A percentile compares a stretch with the other conserved stretches of the same genome.
phyloP scores from a whole-genome alignment of 2,329 filamentous ascomycete genomes.

The Hymenoscyphus scutula region DNA sequence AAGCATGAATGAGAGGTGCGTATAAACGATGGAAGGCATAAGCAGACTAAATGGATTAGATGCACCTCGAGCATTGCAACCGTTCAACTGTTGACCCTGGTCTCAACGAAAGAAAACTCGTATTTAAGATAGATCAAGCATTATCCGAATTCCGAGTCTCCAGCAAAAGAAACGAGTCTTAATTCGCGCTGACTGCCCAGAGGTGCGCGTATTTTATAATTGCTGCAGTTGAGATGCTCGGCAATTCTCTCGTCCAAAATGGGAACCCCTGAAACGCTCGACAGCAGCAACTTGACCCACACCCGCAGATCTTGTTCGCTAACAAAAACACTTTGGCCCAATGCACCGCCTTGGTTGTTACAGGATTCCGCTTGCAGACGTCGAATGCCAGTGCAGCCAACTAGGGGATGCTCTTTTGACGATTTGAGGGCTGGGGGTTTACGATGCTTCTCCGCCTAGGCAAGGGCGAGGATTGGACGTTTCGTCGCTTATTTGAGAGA shows the following conservation, averaged over 20 bases:
- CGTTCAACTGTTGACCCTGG: neutral
- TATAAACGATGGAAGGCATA: neutral
- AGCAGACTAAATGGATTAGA: neutral
- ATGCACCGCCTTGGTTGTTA: neutral
- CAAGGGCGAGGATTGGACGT: neutral
- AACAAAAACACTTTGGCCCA: neutral
- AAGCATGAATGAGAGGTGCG: neutral
- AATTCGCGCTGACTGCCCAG: neutral
- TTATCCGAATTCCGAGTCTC: neutral
- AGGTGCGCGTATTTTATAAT: neutral
- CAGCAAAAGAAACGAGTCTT: neutral
- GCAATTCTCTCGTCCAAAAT: neutral
- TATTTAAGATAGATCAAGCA: neutral
- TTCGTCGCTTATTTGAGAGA: neutral
- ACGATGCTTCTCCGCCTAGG: neutral
- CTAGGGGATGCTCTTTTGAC: neutral
- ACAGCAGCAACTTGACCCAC: neutral
- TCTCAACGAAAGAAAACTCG: neutral
- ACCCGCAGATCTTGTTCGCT: constrained; percentile 1
- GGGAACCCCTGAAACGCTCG: constrained; percentile 1
- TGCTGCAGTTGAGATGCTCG: neutral
- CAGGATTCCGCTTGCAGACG: neutral
- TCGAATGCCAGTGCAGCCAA: neutral
- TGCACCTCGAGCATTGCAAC: neutral
- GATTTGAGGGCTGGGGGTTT: neutral